phyloP scores from a whole-genome alignment of 73 alveolate genomes.

The Paramecium bursaria region DNA sequence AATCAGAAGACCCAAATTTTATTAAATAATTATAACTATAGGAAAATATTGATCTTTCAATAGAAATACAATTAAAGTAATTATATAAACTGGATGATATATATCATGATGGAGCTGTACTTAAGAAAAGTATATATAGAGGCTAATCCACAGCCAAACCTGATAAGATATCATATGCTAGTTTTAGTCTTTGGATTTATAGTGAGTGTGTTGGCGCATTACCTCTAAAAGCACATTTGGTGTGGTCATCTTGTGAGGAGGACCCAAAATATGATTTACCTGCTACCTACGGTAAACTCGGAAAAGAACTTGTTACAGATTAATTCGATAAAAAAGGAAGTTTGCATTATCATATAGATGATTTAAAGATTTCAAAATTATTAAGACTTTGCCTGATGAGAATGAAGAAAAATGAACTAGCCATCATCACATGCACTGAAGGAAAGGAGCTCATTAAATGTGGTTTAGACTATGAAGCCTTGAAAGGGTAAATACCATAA shows the following conservation, averaged over 20 bases:
- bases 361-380: conserved; percentile 58
- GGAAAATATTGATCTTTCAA: not conserved
- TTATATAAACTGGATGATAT: conserved; percentile 63
- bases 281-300: no score
- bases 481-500: conserved; percentile 55
- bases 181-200: conserved; percentile 56
- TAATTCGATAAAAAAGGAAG: conserved; percentile 2
- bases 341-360: conserved; percentile 45
- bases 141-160: conserved; percentile 69
- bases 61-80: conserved; percentile 45
- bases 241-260: conserved; percentile 27
- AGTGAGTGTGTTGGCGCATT: not conserved
- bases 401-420: conserved; percentile 64
- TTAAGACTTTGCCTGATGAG: conserved; percentile 44
- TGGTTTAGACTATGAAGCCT: conserved; percentile 67
- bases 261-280: conserved; percentile 33
- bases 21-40: not conserved
- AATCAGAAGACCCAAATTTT: conserved; percentile 5
- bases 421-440: conserved; percentile 51
- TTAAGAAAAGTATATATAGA: conserved; percentile 46
- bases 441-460: conserved; percentile 22
- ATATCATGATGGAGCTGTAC: conserved; percentile 54
- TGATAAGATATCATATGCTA: conserved; percentile 51
- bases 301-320: not conserved
- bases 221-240: conserved; percentile 17